These are phyloP conservation scores for Aechmea fasciata DNA, from an alignment of 176 grass and related monocot genomes.

Conservation along the genomic window DNA sequence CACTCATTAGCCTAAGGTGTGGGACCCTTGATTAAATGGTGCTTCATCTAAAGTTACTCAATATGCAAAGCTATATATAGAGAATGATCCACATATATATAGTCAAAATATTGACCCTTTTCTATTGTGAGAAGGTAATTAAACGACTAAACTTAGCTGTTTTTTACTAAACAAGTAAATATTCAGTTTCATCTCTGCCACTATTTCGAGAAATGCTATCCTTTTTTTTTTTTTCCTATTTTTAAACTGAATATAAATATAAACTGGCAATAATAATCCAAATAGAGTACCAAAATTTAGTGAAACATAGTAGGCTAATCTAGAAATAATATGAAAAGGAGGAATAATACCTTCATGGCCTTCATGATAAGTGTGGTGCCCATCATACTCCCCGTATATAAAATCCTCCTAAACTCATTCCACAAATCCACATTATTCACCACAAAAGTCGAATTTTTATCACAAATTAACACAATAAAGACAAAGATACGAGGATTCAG, in stretches of 20 bases:
- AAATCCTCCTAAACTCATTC: conserved; percentile 59
- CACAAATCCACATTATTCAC: not conserved
- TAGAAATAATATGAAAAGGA: conserved; percentile 6
- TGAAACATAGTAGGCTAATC: not conserved
- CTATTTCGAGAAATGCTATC: no score
- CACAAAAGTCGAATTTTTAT: not conserved
- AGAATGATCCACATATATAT: no score
- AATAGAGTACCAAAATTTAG: not conserved
- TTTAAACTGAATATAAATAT: not conserved
- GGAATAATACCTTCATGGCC: conserved; percentile 29
- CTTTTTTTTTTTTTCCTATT: no score
- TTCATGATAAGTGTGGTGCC: conserved; percentile 70
- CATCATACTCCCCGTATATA: conserved; percentile 64
- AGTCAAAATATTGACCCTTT: no score
- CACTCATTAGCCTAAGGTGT: no score
- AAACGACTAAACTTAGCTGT: no score
- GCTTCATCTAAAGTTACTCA: no score
- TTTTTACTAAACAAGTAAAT: no score
- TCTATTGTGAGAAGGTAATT: no score
- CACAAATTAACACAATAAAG: not conserved
- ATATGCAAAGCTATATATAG: no score
- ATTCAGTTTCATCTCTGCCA: no score
- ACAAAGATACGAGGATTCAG: not conserved
- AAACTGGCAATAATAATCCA: not conserved
- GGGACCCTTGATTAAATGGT: no score